phyloP scores from a whole-genome alignment of 2,329 filamentous ascomycete genomes.

The Epicoccum nigrum region DNA sequence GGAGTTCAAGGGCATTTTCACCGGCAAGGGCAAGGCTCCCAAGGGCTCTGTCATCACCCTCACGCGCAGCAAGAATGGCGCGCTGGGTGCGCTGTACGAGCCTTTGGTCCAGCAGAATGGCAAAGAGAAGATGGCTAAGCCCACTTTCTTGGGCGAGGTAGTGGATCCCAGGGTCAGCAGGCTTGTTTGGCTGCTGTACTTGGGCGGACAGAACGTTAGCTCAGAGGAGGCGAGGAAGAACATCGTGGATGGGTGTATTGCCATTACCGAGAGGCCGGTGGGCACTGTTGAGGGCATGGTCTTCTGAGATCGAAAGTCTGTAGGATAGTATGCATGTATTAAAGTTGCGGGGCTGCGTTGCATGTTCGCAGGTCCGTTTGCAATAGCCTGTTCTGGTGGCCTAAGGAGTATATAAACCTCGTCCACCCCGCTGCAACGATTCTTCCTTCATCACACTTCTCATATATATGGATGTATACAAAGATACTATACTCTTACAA shows the following conservation, averaged over 20 bases:
- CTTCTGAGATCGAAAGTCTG: not conserved
- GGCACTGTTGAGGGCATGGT: constrained; percentile 75
- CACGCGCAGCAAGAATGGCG: constrained; percentile 68
- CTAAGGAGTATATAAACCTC: too few relatives aligned
- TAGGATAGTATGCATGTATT: not conserved
- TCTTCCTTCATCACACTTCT: too few relatives aligned
- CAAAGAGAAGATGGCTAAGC: constrained; percentile 51
- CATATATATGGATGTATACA: too few relatives aligned
- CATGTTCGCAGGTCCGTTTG: too few relatives aligned
- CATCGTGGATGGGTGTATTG: constrained; percentile 86
- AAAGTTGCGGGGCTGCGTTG: too few relatives aligned
- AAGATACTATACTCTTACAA: too few relatives aligned
- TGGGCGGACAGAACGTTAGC: constrained; percentile 84
- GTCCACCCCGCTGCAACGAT: too few relatives aligned
- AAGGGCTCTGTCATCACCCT: constrained; percentile 81
- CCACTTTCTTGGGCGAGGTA: constrained; percentile 71
- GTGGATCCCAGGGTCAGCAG: constrained; percentile 79
- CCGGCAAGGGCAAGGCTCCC: constrained; percentile 74
- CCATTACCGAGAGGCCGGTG: constrained; percentile 84
- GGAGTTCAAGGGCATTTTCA: constrained; percentile 82
- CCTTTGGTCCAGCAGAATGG: constrained; percentile 32
- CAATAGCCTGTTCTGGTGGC: too few relatives aligned
- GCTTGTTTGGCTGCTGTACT: constrained; percentile 86
- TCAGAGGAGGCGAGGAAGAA: constrained; percentile 80
- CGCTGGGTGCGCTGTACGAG: constrained; percentile 53